A percentile compares a stretch with the other conserved stretches of the same genome.
phyloP scores from a whole-genome alignment of 2,329 filamentous ascomycete species.

The Aspergillus latus region DNA sequence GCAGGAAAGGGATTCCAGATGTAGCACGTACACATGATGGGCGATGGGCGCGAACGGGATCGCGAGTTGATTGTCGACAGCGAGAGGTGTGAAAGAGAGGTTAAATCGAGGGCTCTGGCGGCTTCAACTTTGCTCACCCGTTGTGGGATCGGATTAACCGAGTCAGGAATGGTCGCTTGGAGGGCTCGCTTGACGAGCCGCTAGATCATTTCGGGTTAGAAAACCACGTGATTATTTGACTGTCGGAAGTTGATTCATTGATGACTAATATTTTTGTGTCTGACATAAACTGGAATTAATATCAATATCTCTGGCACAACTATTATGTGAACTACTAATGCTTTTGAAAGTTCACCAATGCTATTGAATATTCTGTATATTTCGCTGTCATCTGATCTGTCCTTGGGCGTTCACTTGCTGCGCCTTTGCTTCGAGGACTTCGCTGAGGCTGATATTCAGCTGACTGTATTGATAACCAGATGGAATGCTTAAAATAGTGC shows the following conservation, averaged over 20 bases:
- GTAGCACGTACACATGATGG: conserved; percentile 51
- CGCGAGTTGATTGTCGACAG: conserved; percentile 44
- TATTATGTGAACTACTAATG: too few relatives aligned
- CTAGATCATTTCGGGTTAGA: conserved; percentile 21
- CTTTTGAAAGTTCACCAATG: too few relatives aligned
- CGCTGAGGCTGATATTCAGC: too few relatives aligned
- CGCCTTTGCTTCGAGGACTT: too few relatives aligned
- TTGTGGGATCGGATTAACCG: conserved; percentile 45
- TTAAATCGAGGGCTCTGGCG: conserved; percentile 33
- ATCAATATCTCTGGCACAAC: too few relatives aligned
- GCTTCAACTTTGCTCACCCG: conserved; percentile 35
- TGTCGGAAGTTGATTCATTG: too few relatives aligned
- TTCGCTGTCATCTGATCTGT: too few relatives aligned
- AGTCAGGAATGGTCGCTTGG: conserved; percentile 25
- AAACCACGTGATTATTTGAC: not conserved
- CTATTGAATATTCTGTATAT: too few relatives aligned
- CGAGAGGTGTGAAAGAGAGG: conserved; percentile 39
- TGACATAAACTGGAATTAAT: too few relatives aligned
- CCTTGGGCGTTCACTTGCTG: too few relatives aligned
- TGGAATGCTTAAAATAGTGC: too few relatives aligned
- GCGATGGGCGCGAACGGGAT: conserved; percentile 43
- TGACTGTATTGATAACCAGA: too few relatives aligned
- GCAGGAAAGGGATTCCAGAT: conserved; percentile 18
- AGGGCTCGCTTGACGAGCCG: conserved; percentile 37
- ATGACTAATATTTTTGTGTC: not conserved